Evolutionary conservation across 768 basidiomycete genomes (phyloP).

Genomic region (Boletus pseudopeckii): DNA sequence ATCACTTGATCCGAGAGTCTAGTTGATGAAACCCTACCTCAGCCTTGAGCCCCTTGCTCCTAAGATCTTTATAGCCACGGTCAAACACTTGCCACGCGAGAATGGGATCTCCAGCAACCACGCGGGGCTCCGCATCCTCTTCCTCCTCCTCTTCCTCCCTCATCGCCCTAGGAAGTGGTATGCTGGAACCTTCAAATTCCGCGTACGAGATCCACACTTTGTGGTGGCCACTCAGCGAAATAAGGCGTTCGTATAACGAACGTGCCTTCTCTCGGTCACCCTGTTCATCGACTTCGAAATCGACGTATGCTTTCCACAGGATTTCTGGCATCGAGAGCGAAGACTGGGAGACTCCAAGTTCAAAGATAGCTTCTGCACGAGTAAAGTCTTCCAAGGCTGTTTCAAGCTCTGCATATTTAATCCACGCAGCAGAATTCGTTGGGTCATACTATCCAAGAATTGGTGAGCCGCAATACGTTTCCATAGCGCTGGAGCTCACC

Average conservation of each 20-base stretch:
- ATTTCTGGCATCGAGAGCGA: conserved; percentile 93
- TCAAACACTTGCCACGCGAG: conserved; percentile 80
- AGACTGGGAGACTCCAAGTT: conserved; percentile 80
- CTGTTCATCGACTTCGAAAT: conserved; percentile 87
- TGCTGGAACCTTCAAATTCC: conserved; percentile 80
- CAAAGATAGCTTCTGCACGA: conserved; percentile 91
- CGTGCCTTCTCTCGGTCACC: conserved; percentile 85
- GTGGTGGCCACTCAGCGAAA: conserved; percentile 84
- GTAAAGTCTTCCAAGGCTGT: conserved; percentile 80
- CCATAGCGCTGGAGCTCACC: conserved; percentile 38
- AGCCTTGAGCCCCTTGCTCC: conserved; percentile 74
- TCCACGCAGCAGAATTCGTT: conserved; percentile 91
- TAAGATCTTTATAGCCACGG: conserved; percentile 84
- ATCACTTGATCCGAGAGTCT: not conserved
- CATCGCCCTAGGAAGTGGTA: conserved; percentile 58
- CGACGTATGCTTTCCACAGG: conserved; percentile 93
- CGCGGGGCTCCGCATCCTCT: conserved; percentile 49
- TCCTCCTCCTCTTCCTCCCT: conserved; percentile 65
- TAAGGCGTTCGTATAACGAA: conserved; percentile 83
- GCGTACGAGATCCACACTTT: conserved; percentile 98
- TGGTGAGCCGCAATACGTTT: not conserved
- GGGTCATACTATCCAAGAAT: conserved; percentile 63
- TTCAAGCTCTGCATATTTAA: conserved; percentile 92
- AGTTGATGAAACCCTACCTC: conserved; percentile 54
- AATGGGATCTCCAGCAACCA: conserved; percentile 66